Evolutionary conservation across 2,329 filamentous ascomycete species (phyloP), one percentile per base, ranked within the genome.

Genomic region (Didymella pinodella): DNA sequence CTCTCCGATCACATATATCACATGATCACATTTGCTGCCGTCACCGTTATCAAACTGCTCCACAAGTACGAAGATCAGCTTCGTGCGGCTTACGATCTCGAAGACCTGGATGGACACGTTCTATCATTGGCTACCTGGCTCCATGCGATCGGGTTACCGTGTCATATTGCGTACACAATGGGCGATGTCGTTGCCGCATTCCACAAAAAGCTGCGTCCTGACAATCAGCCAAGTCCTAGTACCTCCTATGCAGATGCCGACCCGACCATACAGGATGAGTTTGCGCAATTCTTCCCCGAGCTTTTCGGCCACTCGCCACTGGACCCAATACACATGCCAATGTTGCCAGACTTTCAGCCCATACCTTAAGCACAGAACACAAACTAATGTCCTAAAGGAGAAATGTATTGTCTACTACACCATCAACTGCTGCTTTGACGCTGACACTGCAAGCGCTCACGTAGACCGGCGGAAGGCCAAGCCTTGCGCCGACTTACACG

Each of bases 1-100:
- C 64, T 82, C 4, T 81, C 75, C 3, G 80, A 82, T 54, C 80
- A 82, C 48, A 80, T 81, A 20, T 82, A 81, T 57, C 80, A 82
- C 57, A 79, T 82, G 70, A 79, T 81, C 47, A 80, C 78, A 5
- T 82, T 81, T 52, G 76, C 80, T 0, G 79, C 76, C 3, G 68
- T 78, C 25, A 78, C 75, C 3, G 64, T 78, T 2, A 76, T 71
- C 14, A 32, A 20, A 16, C 45, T 48, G 11, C 31, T 48, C 22
- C 45, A 48, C 31, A 48, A 48, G 18, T 48, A 36, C 4, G 45
- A 48, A 48, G 45, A 36, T 31, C 45, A 25, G 20, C 29, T 48
- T n/a, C 22, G 12, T n/a, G 4, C 31, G 10, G 26, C n/a, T n/a
- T 20, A 48, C 31, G 11, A 48, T 28, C 47, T 49, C 7, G 4